Base-by-base conservation (phyloP, 208 protist species). In the Baffinella frigidus region DNA sequence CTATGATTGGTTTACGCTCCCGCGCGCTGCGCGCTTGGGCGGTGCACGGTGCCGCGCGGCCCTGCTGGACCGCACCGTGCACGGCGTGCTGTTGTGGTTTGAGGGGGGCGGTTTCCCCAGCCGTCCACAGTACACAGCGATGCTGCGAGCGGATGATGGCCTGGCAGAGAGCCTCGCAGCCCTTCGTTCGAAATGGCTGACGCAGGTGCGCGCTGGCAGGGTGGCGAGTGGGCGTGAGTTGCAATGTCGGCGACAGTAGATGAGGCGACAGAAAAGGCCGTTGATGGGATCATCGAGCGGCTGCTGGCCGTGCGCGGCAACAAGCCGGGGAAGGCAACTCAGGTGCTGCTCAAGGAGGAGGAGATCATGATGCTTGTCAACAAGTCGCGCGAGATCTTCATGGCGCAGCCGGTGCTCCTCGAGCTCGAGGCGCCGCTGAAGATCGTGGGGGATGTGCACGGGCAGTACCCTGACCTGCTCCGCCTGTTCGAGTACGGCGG, bases 351-450 rank as follows among this genome's bases (percentile, higher is more conserved):
- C 10, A 38, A 41, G 20, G 95, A 96, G 30, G 77, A 94, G 27
- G 96, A 97, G 71, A 96, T 97, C 39, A 92, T 94, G 45, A 87
- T 56, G 68, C 92, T 97, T 7, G 95, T 94, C 48, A 44, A 94
- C 20, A 94, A 95, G 89, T 94, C 95, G 0, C 67, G 94, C 48
- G 96, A 97, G 77, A 96, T 97, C 64, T 96, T 97, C 73, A 93
- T 96, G 35, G 89, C 50, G 44, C 96, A 97, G 93, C 95, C 95
- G 24, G 95, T 96, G 51, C 93, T 97, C 39, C 93, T 97, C 43
- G 95, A 97, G 81, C 83, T 97, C 50, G 95, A 97, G 89, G 96
- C 96, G 45, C 96, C 96, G 11, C 93, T 97, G 27, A 97, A 97
- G 89, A 96, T 97, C 45, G 87, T 93, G 14, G 93, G 93, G 30